These are phyloP conservation scores for Colletotrichum caudatum DNA, from an alignment of 2,329 filamentous ascomycete genomes.

Conservation along the genomic window DNA sequence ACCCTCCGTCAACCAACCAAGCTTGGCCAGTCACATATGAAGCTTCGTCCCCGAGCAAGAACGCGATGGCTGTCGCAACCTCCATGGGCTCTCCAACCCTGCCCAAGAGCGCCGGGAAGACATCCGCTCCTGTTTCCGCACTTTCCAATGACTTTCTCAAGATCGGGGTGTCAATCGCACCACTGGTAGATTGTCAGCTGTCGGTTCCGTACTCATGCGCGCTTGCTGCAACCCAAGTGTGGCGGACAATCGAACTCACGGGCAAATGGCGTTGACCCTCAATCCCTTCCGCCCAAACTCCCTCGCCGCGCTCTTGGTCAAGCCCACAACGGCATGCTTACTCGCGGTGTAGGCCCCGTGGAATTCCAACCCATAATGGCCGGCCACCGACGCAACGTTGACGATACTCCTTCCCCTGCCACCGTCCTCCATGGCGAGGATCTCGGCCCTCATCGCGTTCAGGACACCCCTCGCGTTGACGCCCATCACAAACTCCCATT, in stretches of 20 bases:
- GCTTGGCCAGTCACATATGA: slow-evolving; percentile 47
- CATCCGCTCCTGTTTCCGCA: slow-evolving; percentile 5
- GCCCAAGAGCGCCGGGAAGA: slow-evolving; percentile 37
- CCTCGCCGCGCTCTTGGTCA: slow-evolving; percentile 48
- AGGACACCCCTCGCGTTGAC: slow-evolving; percentile 63
- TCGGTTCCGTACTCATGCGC: neutral
- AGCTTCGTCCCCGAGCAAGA: slow-evolving; percentile 46
- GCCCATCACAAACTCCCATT: slow-evolving; percentile 56
- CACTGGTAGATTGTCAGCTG: slow-evolving; percentile 18
- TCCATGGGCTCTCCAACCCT: slow-evolving; percentile 47
- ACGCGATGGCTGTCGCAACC: slow-evolving; percentile 46
- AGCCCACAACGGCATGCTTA: slow-evolving; percentile 49
- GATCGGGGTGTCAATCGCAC: slow-evolving; percentile 38
- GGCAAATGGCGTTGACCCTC: slow-evolving; percentile 47
- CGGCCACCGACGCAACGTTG: slow-evolving; percentile 57
- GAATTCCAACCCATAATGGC: slow-evolving; percentile 50
- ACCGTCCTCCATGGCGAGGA: slow-evolving; percentile 54
- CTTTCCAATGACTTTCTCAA: slow-evolving; percentile 18
- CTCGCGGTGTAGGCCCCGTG: slow-evolving; percentile 49
- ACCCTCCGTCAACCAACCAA: slow-evolving; percentile 47
- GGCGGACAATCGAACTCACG: slow-evolving; percentile 42
- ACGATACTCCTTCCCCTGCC: slow-evolving; percentile 56
- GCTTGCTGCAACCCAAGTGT: neutral
- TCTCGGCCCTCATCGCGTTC: slow-evolving; percentile 62
- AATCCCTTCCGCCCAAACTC: slow-evolving; percentile 44